Evolutionary conservation across 805 yeast species (phyloP), one percentile per base, ranked within the genome.

Genomic region (Pichia phayaonensis): DNA sequence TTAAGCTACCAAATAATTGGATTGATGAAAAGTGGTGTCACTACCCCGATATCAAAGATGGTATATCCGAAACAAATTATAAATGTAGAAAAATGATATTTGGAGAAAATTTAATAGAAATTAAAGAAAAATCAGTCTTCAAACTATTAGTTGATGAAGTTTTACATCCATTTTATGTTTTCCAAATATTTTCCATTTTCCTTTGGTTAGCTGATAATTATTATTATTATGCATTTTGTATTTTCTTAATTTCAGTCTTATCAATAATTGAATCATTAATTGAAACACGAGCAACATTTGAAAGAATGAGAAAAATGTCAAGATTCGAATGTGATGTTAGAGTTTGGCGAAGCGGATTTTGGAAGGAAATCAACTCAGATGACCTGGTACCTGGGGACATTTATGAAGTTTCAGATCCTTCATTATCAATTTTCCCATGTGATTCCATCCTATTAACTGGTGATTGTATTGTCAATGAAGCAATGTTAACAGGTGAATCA

Each of bases 401-500:
- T 1, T 90, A 84, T 62, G 99, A 94, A 69, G 80, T 94, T 36
- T 83, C 90, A 1, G 97, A 90, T 61, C 95, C 97, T 0, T 77
- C 86, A 0, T 70, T 94, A 50, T 60, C 72, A 4, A 60, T 76
- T 1, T 74, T 92, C 45, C 99, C 99, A 0, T 90, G 97, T 63
- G 99, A 94, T 66, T 85, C 96, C 0, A 66, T 94, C 13, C 72
- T 94, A 46, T 69, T 92, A 20, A 80, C 90, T 34, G 99, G 99
- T 47, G 98, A 90, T 63, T 87, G 96, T 63, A 90, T 94, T 49
- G 86, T 94, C n/a, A 94, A 94, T 65, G 99, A 94, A 64, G 86
- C 97, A 7, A 94, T 94, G 96, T 74, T 94, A 21, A 94, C 99
- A 0, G 99, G 99, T 40, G 99, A 94, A 65, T 89, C 97, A 47